A percentile compares a stretch with the other conserved stretches of the same genome.
Conservation (phyloP, 192 early-diverging fungal genomes). For the Entomortierella parvispora region DNA sequence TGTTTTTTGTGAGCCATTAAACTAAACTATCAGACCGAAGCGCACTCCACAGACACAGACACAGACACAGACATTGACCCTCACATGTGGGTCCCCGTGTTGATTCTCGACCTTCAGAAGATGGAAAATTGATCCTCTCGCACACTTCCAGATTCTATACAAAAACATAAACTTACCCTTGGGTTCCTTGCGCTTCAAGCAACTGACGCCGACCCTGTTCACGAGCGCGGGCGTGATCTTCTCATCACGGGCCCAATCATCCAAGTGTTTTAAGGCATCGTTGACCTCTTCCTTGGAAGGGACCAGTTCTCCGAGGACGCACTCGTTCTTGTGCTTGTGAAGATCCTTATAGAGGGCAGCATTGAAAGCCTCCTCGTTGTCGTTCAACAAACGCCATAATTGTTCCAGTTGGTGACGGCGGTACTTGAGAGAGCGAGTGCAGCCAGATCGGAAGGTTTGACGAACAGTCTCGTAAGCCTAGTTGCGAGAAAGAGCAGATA, state of each 20-base stretch:
- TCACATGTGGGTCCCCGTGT: no score
- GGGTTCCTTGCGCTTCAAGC: conserved; percentile 76
- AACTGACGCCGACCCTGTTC: conserved; percentile 57
- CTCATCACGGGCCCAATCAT: conserved; percentile 67
- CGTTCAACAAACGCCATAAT: conserved; percentile 43
- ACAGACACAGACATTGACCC: no score
- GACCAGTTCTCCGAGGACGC: conserved; percentile 32
- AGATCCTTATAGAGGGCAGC: conserved; percentile 52
- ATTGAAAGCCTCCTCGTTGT: conserved; percentile 33
- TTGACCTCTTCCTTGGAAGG: conserved; percentile 51
- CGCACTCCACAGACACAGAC: no score
- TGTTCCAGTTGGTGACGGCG: conserved; percentile 53
- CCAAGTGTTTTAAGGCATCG: conserved; percentile 68
- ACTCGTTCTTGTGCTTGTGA: conserved; percentile 47
- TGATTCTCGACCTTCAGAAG: no score
- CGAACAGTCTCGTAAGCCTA: conserved; percentile 36
- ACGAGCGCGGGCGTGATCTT: conserved; percentile 54
- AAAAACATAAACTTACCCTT: conserved; percentile 79
- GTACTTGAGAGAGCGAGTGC: conserved; percentile 53
- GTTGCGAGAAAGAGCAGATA: no score
- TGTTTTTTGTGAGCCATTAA: no score
- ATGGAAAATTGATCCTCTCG: no score
- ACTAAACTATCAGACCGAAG: conserved; percentile 34
- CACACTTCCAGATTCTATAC: no score
- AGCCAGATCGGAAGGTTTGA: conserved; percentile 42